These are phyloP conservation scores for Rhodofomes roseus DNA, from an alignment of 1,284 basidiomycete species.

Conservation along the genomic window DNA sequence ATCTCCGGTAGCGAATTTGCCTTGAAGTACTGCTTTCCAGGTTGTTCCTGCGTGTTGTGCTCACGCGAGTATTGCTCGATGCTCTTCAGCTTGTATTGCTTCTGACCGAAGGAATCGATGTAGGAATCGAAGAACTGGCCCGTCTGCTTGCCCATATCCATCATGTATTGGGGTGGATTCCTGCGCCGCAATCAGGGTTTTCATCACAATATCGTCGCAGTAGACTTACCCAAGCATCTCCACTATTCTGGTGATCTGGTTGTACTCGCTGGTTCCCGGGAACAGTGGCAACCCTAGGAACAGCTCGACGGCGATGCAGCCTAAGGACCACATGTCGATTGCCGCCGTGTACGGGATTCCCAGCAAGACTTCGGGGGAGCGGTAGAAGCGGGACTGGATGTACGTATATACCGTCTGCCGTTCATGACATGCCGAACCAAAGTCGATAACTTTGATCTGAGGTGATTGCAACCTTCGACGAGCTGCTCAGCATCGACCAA, in stretches of 20 bases:
- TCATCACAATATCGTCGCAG: not conserved
- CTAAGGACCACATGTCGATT: conserved; percentile 95
- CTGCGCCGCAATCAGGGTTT: conserved; percentile 34
- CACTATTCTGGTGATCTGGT: conserved; percentile 94
- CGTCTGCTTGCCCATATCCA: conserved; percentile 96
- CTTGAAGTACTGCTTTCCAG: conserved; percentile 98
- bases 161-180: conserved; percentile 87
- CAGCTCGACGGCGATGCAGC: conserved; percentile 96
- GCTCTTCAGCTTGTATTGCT: conserved; percentile 87
- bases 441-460: conserved; percentile 99
- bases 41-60: conserved; percentile 93
- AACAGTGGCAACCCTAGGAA: conserved; percentile 96
- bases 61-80: conserved; percentile 95
- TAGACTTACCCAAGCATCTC: conserved; percentile 92
- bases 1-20: conserved; percentile 93
- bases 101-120: conserved; percentile 81
- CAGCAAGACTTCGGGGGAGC: conserved; percentile 95
- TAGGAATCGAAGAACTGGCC: conserved; percentile 89
- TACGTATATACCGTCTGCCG: conserved; percentile 99
- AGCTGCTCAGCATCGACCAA: conserved; percentile 3
- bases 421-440: conserved; percentile 98
- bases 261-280: conserved; percentile 98
- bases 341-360: conserved; percentile 93
- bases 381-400: conserved; percentile 98
- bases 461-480: conserved; percentile 84